A percentile compares a stretch with the other conserved stretches of the same genome.
Evolutionary conservation across 768 basidiomycete genomes (phyloP).

Genomic region (Lanmaoa pseudosensibilis): DNA sequence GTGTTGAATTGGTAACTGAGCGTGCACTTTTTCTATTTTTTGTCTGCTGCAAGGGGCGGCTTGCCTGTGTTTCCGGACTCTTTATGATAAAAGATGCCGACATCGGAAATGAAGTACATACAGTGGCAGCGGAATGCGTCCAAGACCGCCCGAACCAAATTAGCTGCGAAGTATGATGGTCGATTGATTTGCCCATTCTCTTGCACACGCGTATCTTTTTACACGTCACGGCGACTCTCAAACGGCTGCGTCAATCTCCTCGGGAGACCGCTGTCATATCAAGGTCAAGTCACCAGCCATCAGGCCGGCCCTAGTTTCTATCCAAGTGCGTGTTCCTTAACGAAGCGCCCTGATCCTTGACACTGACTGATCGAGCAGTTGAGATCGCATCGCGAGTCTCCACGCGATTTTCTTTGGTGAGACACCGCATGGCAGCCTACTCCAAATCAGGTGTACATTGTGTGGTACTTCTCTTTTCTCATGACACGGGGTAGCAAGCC

Average conservation of each 20-base stretch:
- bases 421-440: constrained; percentile 7
- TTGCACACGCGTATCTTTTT: constrained; percentile 35
- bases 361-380: constrained; percentile 1
- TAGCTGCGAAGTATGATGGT: constrained; percentile 12
- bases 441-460: constrained; percentile 5
- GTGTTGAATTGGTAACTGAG: constrained; percentile 7
- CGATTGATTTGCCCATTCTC: constrained; percentile 24
- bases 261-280: constrained; percentile 32
- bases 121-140: constrained; percentile 22
- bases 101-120: constrained; percentile 17
- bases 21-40: neutral
- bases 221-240: constrained; percentile 43
- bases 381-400: neutral
- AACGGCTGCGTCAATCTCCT: constrained; percentile 38
- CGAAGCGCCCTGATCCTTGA: constrained; percentile 13
- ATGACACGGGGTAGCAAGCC: neutral
- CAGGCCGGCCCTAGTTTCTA: constrained; percentile 20
- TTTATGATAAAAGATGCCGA: constrained; percentile 32
- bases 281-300: constrained; percentile 30
- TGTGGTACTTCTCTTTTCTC: constrained; percentile 11
- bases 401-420: constrained; percentile 12
- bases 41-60: neutral
- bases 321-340: constrained; percentile 10
- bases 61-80: constrained; percentile 5
- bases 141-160: constrained; percentile 8